Evolutionary conservation across 129 eudicot genomes (phyloP).

Genomic region (Tagetes patula): DNA sequence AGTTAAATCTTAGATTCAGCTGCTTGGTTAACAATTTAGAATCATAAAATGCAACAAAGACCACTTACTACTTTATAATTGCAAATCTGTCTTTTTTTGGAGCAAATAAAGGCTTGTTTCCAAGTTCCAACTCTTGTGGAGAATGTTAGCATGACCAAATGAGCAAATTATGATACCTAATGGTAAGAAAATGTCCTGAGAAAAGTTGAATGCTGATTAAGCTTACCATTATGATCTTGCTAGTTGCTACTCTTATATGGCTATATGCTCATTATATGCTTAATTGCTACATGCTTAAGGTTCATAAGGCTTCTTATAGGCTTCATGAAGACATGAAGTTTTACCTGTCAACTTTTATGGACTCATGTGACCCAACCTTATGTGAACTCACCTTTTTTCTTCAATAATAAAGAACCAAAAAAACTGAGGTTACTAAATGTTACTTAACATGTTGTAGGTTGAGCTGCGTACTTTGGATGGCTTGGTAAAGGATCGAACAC

Average conservation of each 20-base stretch:
- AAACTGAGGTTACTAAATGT: conserved; percentile 19
- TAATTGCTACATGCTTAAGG: conserved; percentile 6
- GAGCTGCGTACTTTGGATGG: conserved; percentile 96
- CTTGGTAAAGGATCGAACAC: conserved; percentile 93
- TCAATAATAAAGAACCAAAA: conserved; percentile 6
- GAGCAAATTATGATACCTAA: conserved; percentile 3
- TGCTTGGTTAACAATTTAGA: neutral
- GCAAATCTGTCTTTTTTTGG: neutral
- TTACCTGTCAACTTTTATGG: neutral
- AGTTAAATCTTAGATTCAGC: neutral
- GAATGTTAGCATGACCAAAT: neutral
- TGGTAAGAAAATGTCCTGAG: neutral
- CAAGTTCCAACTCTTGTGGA: neutral
- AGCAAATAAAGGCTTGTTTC: neutral
- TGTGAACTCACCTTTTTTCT: neutral
- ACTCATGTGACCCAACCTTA: conserved; percentile 1
- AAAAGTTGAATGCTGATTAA: neutral
- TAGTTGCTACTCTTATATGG: neutral
- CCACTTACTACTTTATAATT: neutral
- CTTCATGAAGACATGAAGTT: conserved; percentile 7
- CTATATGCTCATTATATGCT: conserved; percentile 1
- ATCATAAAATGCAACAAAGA: neutral
- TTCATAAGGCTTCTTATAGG: neutral
- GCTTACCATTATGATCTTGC: neutral
- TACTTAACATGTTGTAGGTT: conserved; percentile 51